These are phyloP conservation scores for Trichoderma sp. DNA, from an alignment of 2,329 filamentous ascomycete genomes.

Conservation along the genomic window DNA sequence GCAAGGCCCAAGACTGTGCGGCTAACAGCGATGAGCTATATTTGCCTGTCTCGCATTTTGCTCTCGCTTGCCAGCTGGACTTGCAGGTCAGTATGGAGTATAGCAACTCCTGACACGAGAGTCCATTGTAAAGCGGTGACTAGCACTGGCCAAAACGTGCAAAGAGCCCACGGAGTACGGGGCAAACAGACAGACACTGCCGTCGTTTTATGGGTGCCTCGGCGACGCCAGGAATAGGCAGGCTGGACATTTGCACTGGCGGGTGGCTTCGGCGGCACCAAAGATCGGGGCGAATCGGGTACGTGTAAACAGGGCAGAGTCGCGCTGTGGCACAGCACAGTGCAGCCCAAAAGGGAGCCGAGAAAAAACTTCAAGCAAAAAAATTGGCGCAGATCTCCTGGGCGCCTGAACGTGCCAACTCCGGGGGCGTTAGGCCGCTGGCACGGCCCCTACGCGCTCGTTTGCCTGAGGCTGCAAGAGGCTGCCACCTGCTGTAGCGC, in stretches of 20 bases:
- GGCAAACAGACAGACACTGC: not conserved
- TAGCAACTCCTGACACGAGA: not conserved
- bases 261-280: conserved; percentile 37
- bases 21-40: conserved; percentile 10
- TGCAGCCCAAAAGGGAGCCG: conserved; percentile 8
- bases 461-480: conserved; percentile 44
- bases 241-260: conserved; percentile 19
- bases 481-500: conserved; percentile 35
- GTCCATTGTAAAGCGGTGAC: conserved; percentile 20
- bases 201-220: conserved; percentile 7
- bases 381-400: conserved; percentile 20
- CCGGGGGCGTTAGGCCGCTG: not conserved
- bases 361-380: not conserved
- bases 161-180: conserved; percentile 14
- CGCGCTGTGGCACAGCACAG: conserved; percentile 16
- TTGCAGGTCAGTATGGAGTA: conserved; percentile 5
- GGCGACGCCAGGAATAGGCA: conserved; percentile 28
- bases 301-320: conserved; percentile 11
- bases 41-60: not conserved
- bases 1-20: conserved; percentile 14
- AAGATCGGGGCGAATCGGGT: conserved; percentile 43
- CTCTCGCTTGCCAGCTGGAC: conserved; percentile 19
- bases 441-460: conserved; percentile 9
- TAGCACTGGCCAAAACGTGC: not conserved
- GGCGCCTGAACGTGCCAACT: conserved; percentile 9